Evolutionary conservation across 257 asterid species (phyloP).

Genomic region (Knoxia roxburghii): DNA sequence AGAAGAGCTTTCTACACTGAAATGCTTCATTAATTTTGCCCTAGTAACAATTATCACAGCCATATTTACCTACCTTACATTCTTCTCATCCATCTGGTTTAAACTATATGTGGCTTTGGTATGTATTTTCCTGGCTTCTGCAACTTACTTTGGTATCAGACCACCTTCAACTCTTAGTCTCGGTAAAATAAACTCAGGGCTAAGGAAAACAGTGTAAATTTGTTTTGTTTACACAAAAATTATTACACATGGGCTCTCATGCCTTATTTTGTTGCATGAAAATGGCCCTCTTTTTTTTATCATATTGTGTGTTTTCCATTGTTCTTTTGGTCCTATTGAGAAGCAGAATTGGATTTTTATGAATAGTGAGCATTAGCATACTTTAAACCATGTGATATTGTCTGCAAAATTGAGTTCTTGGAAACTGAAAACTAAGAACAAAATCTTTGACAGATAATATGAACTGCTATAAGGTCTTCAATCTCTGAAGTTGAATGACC

Average conservation of each 20-base stretch:
- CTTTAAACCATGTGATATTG: no score
- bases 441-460: no score
- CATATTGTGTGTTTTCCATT: no score
- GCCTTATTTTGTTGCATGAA: no score
- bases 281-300: no score
- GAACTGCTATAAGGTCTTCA: neutral
- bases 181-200: constrained; percentile 2
- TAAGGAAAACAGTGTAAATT: constrained; percentile 8
- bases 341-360: no score
- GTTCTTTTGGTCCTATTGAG: no score
- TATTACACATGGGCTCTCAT: no score
- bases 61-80: constrained; percentile 47
- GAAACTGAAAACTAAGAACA: neutral
- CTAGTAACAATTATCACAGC: constrained; percentile 50
- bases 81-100: constrained; percentile 67
- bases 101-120: constrained; percentile 53
- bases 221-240: neutral
- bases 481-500: no score
- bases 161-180: constrained; percentile 24
- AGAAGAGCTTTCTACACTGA: constrained; percentile 44
- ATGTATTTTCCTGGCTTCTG: constrained; percentile 45
- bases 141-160: constrained; percentile 46
- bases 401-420: no score
- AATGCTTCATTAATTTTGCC: constrained; percentile 49
- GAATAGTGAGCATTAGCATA: no score